A percentile compares a stretch with the other conserved stretches of the same genome.
These are phyloP conservation scores for Citrus mangshanensis DNA, from an alignment of 345 rosid species.

Conservation along the genomic window DNA sequence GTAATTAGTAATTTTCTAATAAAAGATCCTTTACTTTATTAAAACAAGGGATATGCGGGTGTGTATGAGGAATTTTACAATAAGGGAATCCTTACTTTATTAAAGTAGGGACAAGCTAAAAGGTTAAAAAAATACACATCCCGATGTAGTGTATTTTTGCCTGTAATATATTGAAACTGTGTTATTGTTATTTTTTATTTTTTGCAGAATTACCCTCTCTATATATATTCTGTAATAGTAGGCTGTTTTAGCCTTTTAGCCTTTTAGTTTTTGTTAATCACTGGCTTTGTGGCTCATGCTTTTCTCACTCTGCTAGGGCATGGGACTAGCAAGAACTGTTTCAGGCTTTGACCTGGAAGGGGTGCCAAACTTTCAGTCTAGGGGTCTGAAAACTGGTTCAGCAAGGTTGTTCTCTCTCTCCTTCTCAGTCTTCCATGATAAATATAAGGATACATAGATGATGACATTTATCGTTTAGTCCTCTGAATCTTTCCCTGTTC, in stretches of 20 bases:
- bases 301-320: constrained; percentile 41
- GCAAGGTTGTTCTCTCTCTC: constrained; percentile 41
- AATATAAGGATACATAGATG: neutral
- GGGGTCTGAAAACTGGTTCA: constrained; percentile 38
- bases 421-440: neutral
- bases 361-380: constrained; percentile 37
- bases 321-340: constrained; percentile 43
- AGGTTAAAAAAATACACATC: too few relatives aligned
- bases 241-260: neutral
- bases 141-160: too few relatives aligned
- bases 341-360: constrained; percentile 47
- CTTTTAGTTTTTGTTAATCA: constrained; percentile 15
- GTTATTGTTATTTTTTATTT: too few relatives aligned
- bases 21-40: too few relatives aligned
- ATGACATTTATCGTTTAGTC: neutral
- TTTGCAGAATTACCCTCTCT: too few relatives aligned
- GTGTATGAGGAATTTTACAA: too few relatives aligned
- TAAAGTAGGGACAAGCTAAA: too few relatives aligned
- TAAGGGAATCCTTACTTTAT: too few relatives aligned
- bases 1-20: too few relatives aligned
- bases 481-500: neutral
- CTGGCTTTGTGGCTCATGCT: constrained; percentile 12
- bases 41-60: too few relatives aligned
- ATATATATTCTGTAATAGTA: neutral
- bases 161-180: too few relatives aligned